A percentile compares a stretch with the other conserved stretches of the same genome.
Conservation (phyloP, 805 yeast species). For the Kodamaea leandrae region DNA sequence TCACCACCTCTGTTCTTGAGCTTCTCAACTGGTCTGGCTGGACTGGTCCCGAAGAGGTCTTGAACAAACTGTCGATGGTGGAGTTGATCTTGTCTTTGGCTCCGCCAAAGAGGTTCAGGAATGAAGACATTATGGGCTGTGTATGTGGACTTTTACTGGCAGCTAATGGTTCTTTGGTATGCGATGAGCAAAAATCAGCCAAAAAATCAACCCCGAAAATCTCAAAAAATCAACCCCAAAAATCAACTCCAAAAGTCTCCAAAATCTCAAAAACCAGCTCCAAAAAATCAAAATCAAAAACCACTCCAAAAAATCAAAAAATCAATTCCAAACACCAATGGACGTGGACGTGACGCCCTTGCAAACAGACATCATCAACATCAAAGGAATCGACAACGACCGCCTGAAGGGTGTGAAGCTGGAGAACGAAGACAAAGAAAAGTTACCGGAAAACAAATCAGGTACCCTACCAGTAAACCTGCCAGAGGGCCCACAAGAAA, state of each 20-base stretch:
- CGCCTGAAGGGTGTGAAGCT: background rate
- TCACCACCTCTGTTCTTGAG: constrained; percentile 30
- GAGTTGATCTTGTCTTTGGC: constrained; percentile 13
- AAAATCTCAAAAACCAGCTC: background rate
- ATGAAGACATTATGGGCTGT: constrained; percentile 29
- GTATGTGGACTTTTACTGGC: background rate
- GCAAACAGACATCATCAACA: background rate
- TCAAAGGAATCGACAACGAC: background rate
- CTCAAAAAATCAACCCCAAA: background rate
- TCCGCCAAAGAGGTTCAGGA: constrained; percentile 33
- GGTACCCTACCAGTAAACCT: too few relatives aligned
- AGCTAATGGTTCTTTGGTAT: background rate
- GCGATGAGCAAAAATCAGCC: constrained; percentile 8
- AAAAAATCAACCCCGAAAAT: background rate
- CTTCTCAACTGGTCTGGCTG: constrained; percentile 29
- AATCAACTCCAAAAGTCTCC: too few relatives aligned
- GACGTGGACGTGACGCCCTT: background rate
- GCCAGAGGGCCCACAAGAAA: too few relatives aligned
- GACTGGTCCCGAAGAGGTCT: constrained; percentile 46
- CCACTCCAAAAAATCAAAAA: constrained; percentile 5
- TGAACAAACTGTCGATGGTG: constrained; percentile 32
- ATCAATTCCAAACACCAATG: background rate
- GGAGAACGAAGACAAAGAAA: background rate
- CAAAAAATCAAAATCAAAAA: background rate
- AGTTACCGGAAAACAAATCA: too few relatives aligned